Evolutionary conservation across 73 alveolate species (phyloP), one percentile per base, ranked within the genome.

Genomic region (Symbiodinium pilosum): DNA sequence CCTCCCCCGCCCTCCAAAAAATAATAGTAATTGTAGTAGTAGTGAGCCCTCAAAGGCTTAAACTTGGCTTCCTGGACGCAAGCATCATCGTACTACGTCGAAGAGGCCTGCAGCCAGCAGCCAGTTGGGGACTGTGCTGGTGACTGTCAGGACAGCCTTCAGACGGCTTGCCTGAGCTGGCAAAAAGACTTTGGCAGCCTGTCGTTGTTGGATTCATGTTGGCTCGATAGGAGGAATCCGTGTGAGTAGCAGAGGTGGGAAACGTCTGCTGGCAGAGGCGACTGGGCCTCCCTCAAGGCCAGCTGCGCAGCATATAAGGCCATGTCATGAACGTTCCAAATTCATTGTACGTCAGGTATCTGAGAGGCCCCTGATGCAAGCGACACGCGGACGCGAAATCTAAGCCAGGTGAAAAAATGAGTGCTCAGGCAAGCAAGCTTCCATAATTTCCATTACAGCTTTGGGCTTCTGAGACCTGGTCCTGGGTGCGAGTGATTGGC

Each of bases 51-150:
- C 39, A 21, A 4, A 88, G 95, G 96, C 77, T 91, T 87, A 91
- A 91, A 68, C 87, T 91, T 34, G 96, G 96, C 54, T 91, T 91
- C 73, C 83, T 91, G 87, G 96, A 91, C 34, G 96, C 96, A n/a
- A 41, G 87, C 81, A 64, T 91, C 43, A 14, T 91, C 34, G 96
- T 91, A 54, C 87, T 91, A 1, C 96, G 77, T 34, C 96, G 96
- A 30, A 43, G 73, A 59, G 95, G 95, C 47, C 64, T 16, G 59
- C 26, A 47, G 14, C 59, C 14, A 14, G 59, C 59, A 9, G 59
- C 14, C 59, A 14, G 6, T 47, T 6, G 6, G 6, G 6, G 59
- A 9, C 59, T 9, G 59, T 47, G 59, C 14, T 47, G 6, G 59
- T 14, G 14, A 9, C 21, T 39, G 28, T 8, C 83, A 52, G 94